Base-by-base conservation (phyloP, 768 basidiomycete species). In the Russula dissimulans region DNA sequence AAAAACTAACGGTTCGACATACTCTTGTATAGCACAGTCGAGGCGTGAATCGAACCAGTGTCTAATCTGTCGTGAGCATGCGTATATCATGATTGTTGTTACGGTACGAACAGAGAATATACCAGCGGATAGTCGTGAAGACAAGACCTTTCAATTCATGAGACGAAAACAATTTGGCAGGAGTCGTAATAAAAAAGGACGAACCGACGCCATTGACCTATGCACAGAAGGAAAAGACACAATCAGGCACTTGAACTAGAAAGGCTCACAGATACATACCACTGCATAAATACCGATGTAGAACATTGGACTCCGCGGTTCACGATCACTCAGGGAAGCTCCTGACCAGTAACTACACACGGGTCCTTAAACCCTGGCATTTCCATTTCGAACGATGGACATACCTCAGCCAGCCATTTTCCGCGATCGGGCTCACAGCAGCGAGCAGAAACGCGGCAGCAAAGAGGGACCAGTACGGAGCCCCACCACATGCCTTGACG, bases 41-140 rank as follows among this genome's bases (percentile, higher is more conserved):
- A 92, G 3, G 91, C 91, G 58, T 81, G 81, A 61, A 95, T 86
- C n/a, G 88, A 87, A 14, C 93, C 93, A 22, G 72, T 74, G 71
- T 94, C 84, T 77, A 67, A 52, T 45, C 67, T 51, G 43, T 54
- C 34, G 56, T 39, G 8, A 57, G 43, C 68, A 15, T 68, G 49
- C 55, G 18, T 31, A 18, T 6, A 22, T 29, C 49, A 7, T 26
- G 11, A 48, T 36, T 8, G 29, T 18, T 53, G n/a, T n/a, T 31
- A 5, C 45, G 10, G 32, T 22, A 74, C 81, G 68, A 65, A 84
- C 83, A 95, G 17, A 93, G 81, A 4, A 91, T 75, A 56, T 89
- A 81, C 77, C 81, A 89, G 29, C 86, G 78, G 56, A 81, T 57
- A 5, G 85, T 89, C 2, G 77, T 75, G 49, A 91, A 64, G 39